Evolutionary conservation across 257 asterid species (phyloP), one percentile per base, ranked within the genome.

Genomic region (Thymus quinquecostatus): DNA sequence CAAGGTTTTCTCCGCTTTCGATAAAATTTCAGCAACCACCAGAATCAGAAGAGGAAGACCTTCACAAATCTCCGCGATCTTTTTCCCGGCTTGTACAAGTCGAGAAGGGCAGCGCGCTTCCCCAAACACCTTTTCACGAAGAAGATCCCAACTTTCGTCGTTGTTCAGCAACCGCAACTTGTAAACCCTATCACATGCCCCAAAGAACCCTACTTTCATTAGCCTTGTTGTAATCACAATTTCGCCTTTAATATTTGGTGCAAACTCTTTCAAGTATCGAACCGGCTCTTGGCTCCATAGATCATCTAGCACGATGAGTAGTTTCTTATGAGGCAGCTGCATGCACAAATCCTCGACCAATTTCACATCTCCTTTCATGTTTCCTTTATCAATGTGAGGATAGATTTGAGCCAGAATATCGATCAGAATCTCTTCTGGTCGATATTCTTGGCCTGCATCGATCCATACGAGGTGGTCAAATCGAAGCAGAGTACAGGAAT

Each of bases 1-100:
- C 8, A 29, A 41, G 11, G 62, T 51, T 43, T 8, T 67, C 62
- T 67, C 28, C 10, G 38, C 30, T 38, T 11, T 38, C 0, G 29
- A 21, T 5, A 68, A 4, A 0, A 14, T 0, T 5, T 21, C 40
- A 0, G 72, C 72, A 11, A 66, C 59, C 0, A 21, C 12, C n/a
- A 66, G 47, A 6, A 66, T 66, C 8, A 66, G 12, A 33, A 66
- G 59, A 49, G 71, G 71, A 48, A 66, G 71, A n/a, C 71, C 71
- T 10, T 66, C 71, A 66, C 60, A 66, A 8, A 5, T 66, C 10
- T 66, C 71, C 11, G 71, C 58, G 49, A 66, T 66, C 71, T 30
- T 66, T 30, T 10, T 51, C 33, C 62, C 72, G 0, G 9, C 40
- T 4, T 14, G 5, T 10, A 8, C 72, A 4, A 67, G 62, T 3